Conservation (phyloP, 169 alveolate species). For the Babesia caballi region DNA sequence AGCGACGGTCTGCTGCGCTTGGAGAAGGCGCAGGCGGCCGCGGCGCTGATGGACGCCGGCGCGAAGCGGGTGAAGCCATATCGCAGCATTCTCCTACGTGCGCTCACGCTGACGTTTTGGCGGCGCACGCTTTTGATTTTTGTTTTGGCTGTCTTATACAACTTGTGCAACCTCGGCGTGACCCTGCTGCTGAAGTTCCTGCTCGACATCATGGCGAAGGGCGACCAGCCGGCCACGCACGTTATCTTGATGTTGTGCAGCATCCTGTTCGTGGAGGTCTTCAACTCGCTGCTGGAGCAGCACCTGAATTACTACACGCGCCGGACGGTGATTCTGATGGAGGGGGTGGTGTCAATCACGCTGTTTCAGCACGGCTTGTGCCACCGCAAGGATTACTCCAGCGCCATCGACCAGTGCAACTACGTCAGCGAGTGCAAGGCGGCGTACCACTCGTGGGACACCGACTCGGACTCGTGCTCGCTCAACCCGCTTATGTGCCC, state of each 20-base stretch:
- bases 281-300: conserved; percentile 2
- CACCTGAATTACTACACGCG: background rate
- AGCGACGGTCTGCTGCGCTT: conserved; percentile 43
- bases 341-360: conserved; percentile 11
- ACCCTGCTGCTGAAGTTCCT: conserved; percentile 9
- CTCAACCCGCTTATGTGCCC: conserved; percentile 7
- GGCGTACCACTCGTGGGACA: background rate
- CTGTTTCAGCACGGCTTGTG: conserved; percentile 37
- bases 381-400: conserved; percentile 19
- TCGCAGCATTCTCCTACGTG: background rate
- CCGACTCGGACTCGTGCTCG: background rate
- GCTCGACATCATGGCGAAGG: background rate
- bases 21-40: conserved; percentile 3
- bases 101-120: conserved; percentile 13
- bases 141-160: background rate
- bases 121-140: background rate
- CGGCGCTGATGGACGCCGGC: background rate
- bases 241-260: background rate
- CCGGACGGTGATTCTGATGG: conserved; percentile 14
- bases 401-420: background rate
- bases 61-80: background rate
- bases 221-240: background rate
- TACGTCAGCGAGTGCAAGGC: background rate
- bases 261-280: background rate
- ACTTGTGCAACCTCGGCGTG: background rate